A percentile compares a stretch with the other conserved stretches of the same genome.
These are phyloP conservation scores for Thecamonas trahens DNA, from an alignment of 78 protist genomes.

Conservation along the genomic window DNA sequence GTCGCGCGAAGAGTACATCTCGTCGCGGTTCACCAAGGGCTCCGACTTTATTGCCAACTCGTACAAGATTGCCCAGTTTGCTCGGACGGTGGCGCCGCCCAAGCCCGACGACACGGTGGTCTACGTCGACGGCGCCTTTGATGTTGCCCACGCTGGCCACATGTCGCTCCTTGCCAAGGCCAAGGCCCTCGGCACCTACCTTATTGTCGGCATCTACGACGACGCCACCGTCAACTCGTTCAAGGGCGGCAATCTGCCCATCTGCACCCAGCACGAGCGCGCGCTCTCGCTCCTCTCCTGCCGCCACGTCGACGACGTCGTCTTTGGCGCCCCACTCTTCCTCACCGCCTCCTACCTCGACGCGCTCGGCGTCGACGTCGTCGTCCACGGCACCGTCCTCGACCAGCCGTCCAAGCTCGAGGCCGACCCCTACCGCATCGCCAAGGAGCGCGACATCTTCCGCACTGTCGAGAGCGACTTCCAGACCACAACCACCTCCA, in stretches of 20 bases:
- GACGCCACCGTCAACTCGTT: conserved; percentile 52
- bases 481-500: conserved; percentile 1
- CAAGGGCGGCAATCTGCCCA: conserved; percentile 81
- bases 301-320: conserved; percentile 81
- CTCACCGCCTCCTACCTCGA: conserved; percentile 63
- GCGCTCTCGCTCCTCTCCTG: conserved; percentile 78
- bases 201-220: conserved; percentile 84
- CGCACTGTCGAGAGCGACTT: neutral
- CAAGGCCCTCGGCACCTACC: conserved; percentile 69
- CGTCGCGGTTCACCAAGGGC: too few relatives aligned
- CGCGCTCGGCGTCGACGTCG: conserved; percentile 43
- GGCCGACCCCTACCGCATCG: conserved; percentile 21
- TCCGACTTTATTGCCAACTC: conserved; percentile 24
- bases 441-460: conserved; percentile 19
- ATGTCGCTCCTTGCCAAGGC: conserved; percentile 64
- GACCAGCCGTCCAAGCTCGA: too few relatives aligned
- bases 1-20: too few relatives aligned
- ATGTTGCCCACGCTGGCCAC: conserved; percentile 80
- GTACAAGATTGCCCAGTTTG: conserved; percentile 39
- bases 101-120: conserved; percentile 72
- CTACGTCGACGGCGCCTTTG: conserved; percentile 91
- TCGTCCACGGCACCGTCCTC: conserved; percentile 58
- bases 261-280: conserved; percentile 90
- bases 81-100: too few relatives aligned
- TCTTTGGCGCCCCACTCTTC: conserved; percentile 80